Conservation (phyloP, 1,139 yeast species). For the Zygotorulaspora mrakii region DNA sequence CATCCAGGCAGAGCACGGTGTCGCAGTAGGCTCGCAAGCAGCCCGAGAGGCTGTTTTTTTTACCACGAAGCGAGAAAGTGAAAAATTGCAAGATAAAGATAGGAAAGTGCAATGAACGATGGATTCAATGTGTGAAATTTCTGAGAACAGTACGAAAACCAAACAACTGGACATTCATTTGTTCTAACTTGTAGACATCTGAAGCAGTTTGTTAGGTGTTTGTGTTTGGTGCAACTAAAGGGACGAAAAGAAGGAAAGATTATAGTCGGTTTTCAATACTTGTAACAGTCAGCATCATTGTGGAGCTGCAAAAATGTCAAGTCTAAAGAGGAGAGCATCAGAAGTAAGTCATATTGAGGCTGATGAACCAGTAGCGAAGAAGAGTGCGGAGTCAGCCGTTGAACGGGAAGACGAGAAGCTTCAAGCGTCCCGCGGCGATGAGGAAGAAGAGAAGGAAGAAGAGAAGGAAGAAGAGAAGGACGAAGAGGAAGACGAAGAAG, state of each 20-base stretch:
- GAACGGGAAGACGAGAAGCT: not conserved
- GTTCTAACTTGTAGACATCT: not conserved
- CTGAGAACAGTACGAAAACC: too few relatives aligned
- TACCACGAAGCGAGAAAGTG: conserved; percentile 6
- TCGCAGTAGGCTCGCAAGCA: not conserved
- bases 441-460: conserved; percentile 11
- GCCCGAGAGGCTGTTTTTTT: not conserved
- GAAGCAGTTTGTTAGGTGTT: too few relatives aligned
- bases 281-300: not conserved
- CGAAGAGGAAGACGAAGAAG: conserved; percentile 23
- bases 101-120: not conserved
- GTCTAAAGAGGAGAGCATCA: conserved; percentile 25
- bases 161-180: not conserved
- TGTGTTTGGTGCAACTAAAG: not conserved
- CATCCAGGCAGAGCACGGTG: too few relatives aligned
- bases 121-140: too few relatives aligned
- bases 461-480: conserved; percentile 19
- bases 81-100: conserved; percentile 11
- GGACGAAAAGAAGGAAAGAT: too few relatives aligned
- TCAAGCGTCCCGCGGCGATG: conserved; percentile 13
- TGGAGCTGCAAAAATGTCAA: conserved; percentile 18
- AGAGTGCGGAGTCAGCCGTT: conserved; percentile 2
- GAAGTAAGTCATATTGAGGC: conserved; percentile 15
- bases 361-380: conserved; percentile 7
- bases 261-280: not conserved